Percentiles rank a stretch among this genome's conserved stretches.
Evolutionary conservation across 306 rosid genomes (phyloP).

Genomic region (Ormosia emarginata): DNA sequence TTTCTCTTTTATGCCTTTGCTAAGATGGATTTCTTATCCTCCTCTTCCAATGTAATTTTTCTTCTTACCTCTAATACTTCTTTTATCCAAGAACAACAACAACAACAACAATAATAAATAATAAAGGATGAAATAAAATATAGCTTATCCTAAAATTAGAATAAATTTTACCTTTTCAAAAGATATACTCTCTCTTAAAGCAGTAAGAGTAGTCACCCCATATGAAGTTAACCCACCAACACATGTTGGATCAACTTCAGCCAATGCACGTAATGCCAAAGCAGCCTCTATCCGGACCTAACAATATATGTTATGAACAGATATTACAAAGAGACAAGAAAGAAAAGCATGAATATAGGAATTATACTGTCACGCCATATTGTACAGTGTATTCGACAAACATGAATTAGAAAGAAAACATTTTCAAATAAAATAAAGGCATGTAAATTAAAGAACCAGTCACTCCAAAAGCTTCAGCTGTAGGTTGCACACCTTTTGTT

Average conservation of each 20-base stretch:
- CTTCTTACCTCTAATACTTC: neutral
- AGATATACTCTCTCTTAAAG: constrained; percentile 84
- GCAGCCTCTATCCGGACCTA: constrained; percentile 98
- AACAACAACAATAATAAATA: neutral
- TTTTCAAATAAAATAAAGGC: constrained; percentile 18
- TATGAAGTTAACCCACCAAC: constrained; percentile 94
- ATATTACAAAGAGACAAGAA: constrained; percentile 8
- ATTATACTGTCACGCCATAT: neutral
- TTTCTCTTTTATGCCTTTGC: neutral
- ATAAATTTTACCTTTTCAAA: constrained; percentile 71
- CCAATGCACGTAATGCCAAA: constrained; percentile 77
- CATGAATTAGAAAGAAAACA: neutral
- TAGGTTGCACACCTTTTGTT: neutral
- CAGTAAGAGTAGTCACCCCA: constrained; percentile 84
- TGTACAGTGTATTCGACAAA: neutral
- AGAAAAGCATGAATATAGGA: neutral
- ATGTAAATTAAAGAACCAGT: neutral
- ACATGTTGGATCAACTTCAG: constrained; percentile 97
- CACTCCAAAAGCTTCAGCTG: neutral
- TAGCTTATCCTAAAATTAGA: constrained; percentile 17
- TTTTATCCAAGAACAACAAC: neutral
- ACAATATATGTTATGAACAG: constrained; percentile 15
- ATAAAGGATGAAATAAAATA: neutral
- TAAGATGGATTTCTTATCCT: neutral
- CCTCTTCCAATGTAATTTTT: neutral